These are phyloP conservation scores for Colletotrichum sp. DNA, from an alignment of 2,329 filamentous ascomycete species.

Conservation along the genomic window DNA sequence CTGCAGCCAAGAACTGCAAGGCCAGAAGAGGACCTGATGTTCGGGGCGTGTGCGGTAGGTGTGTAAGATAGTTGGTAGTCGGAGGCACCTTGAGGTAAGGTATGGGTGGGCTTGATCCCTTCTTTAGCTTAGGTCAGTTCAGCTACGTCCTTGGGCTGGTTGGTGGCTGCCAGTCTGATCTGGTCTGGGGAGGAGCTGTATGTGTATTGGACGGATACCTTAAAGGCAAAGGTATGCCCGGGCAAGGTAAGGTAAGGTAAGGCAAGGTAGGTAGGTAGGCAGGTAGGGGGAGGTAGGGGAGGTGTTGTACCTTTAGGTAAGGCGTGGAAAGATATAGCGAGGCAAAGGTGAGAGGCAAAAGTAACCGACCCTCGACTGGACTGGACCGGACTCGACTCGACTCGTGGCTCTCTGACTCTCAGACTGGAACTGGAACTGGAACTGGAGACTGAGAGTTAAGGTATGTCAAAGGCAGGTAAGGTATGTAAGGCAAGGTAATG, in stretches of 20 bases:
- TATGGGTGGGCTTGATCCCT: not conserved
- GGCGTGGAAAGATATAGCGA: not conserved
- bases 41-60: not conserved
- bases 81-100: not conserved
- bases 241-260: not conserved
- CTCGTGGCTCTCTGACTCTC: not conserved
- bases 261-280: not conserved
- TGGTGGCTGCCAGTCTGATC: not conserved
- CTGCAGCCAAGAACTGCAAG: not conserved
- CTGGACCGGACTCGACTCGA: not conserved
- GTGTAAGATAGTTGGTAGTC: not conserved
- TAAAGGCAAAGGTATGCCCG: not conserved
- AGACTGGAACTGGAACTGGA: not conserved
- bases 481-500: not conserved
- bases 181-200: not conserved
- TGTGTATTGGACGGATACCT: not conserved
- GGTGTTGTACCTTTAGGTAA: not conserved
- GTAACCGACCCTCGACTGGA: not conserved
- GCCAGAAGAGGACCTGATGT: not conserved
- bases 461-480: not conserved
- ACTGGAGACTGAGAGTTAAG: not conserved
- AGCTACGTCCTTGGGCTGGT: not conserved
- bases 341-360: not conserved
- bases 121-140: not conserved
- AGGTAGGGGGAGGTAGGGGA: not conserved